A percentile compares a stretch with the other conserved stretches of the same genome.
Evolutionary conservation across 305 asterid genomes (phyloP).

Genomic region (Fraxinus baroniana): DNA sequence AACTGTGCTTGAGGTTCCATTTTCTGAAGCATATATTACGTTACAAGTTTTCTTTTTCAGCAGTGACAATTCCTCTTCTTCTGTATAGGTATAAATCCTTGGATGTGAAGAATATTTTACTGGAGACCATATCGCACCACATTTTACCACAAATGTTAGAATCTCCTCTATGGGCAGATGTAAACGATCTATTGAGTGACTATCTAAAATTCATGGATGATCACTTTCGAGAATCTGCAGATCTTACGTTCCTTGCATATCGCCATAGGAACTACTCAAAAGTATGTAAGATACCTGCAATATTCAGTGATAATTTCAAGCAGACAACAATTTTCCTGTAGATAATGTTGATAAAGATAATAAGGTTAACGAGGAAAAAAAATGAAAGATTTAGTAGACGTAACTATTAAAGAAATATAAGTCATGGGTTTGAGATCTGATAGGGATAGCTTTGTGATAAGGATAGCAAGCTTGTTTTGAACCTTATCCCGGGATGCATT

Average conservation of each 20-base stretch:
- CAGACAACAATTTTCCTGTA: neutral
- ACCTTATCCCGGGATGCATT: no score
- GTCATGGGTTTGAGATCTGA: neutral
- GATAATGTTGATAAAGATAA: neutral
- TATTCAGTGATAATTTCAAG: neutral
- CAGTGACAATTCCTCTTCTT: slow-evolving; percentile 27
- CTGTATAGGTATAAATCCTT: slow-evolving; percentile 76
- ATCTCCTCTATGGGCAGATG: slow-evolving; percentile 85
- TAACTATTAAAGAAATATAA: neutral
- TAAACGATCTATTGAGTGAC: slow-evolving; percentile 59
- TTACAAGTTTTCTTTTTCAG: slow-evolving; percentile 13
- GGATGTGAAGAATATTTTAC: slow-evolving; percentile 96
- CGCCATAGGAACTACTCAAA: slow-evolving; percentile 94
- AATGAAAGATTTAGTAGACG: neutral
- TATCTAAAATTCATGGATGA: slow-evolving; percentile 92
- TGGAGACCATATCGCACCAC: slow-evolving; percentile 90
- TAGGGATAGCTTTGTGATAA: neutral
- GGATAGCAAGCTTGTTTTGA: no score
- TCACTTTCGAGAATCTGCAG: slow-evolving; percentile 93
- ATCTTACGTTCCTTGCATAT: slow-evolving; percentile 93
- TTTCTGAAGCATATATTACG: slow-evolving; percentile 17
- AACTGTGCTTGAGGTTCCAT: slow-evolving; percentile 2
- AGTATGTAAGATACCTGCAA: slow-evolving; percentile 45
- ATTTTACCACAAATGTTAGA: slow-evolving; percentile 90
- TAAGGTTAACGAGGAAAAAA: neutral